Base-by-base conservation (phyloP, 768 basidiomycete genomes). In the Xanthoconium stramineum region DNA sequence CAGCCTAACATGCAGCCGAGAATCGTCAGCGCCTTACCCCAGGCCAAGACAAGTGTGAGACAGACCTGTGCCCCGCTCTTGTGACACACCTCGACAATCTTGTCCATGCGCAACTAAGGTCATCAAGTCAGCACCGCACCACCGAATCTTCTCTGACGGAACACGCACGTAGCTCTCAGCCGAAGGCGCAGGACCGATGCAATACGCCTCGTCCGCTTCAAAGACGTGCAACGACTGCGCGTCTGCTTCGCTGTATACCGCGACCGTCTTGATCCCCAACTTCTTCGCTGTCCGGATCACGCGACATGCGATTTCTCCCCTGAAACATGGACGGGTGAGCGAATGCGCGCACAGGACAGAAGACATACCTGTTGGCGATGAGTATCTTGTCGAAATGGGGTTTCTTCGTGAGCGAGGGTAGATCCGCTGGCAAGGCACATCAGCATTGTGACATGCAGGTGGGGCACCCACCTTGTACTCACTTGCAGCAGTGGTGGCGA, bases 231-330 rank as follows among this genome's bases (percentile, higher is more conserved):
- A 69, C 0, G 91, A 80, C 65, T 87, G 78, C 49, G 77, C 82
- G 61, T 98, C 95, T 8, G 84, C 91, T 46, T 95, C 91, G 57
- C 89, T 92, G 68, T 89, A 97, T 8, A 98, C 90, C 0, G 94
- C 94, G 15, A 97, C 94, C 0, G 91, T 94, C 78, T 82, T 86
- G 69, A 97, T 88, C 0, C 95, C 94, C 5, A 97, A 76, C 66
- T 88, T 89, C 70, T 79, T 84, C 3, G 92, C 91, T 0, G 94
- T 96, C 28, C 90, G 86, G 53, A 96, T 96, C 43, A 98, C 91
- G 19, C 94, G 86, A 70, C 95, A 97, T 6, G 94, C 94, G 60
- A 98, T 98, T 73, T 98, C 94, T 46, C 94, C 94, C 71, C 94
- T 96, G 58, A 24, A 24, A 24, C 24, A 24, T 4, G 24, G 24